phyloP scores from a whole-genome alignment of 192 early-diverging fungal genomes.

The Umbelopsis sp. region DNA sequence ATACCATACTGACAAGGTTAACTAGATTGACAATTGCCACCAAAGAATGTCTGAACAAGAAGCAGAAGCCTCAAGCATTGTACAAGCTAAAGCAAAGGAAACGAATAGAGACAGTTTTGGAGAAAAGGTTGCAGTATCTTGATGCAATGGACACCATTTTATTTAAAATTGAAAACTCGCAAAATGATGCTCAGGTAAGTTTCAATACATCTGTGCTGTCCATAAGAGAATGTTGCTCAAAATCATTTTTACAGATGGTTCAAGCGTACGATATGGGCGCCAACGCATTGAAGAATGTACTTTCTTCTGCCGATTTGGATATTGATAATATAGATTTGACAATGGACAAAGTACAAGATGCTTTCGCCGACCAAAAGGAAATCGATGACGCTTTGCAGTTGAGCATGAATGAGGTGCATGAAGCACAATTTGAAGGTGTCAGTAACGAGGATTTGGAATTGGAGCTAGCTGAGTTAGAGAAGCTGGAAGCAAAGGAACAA shows the following conservation, averaged over 20 bases:
- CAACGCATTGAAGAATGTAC: constrained; percentile 51
- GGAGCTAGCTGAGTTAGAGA: background rate
- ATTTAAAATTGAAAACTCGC: constrained; percentile 63
- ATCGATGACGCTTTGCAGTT: constrained; percentile 53
- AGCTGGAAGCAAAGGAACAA: background rate
- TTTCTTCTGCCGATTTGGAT: constrained; percentile 48
- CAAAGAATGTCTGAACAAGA: constrained; percentile 25
- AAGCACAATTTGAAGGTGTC: background rate
- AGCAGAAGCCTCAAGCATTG: constrained; percentile 56
- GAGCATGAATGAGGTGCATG: background rate
- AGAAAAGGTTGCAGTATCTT: constrained; percentile 57
- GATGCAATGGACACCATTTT: constrained; percentile 64
- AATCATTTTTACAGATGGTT: constrained; percentile 47
- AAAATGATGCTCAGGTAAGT: constrained; percentile 61
- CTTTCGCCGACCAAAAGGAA: constrained; percentile 62
- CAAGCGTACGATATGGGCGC: constrained; percentile 64
- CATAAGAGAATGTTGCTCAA: background rate
- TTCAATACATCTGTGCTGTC: background rate
- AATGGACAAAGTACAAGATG: constrained; percentile 63
- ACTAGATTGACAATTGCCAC: constrained; percentile 19
- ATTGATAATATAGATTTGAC: constrained; percentile 56
- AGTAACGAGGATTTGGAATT: background rate
- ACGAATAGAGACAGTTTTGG: constrained; percentile 52
- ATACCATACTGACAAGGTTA: background rate
- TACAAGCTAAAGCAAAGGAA: constrained; percentile 60